Base-by-base conservation (phyloP, 2,329 filamentous ascomycete genomes). In the Macrophomina tecta region DNA sequence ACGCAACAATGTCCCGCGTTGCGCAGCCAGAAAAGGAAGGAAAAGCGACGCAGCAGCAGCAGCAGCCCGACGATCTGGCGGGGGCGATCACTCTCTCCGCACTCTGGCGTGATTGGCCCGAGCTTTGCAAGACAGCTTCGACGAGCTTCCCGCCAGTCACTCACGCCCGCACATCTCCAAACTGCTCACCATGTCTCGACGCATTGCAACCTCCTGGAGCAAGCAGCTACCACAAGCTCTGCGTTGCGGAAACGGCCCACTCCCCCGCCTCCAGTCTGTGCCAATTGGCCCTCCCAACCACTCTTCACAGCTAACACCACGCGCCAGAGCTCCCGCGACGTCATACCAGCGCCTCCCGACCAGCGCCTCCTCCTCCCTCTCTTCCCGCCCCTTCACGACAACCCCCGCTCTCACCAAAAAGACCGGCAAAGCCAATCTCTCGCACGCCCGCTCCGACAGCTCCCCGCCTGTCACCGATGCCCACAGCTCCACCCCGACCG, bases 351-450 rank as follows among this genome's bases (percentile, higher is more conserved):
- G 46, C 30, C 23, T 46, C 42, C 30, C 18, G 14, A 14, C 61
- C 40, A 18, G 16, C 23, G 23, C 32, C 18, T 7, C 14, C 36
- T 38, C 62, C 45, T 9, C 16, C 34, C 16, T 32, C 28, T 28
- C 11, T 16, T 18, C 23, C 8, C 66, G 66, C 12, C 16, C 67
- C 58, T 86, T 87, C 73, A 78, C 81, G 28, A 80, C 76, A 28
- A 82, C 81, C 28, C 70, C 76, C 2, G 45, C 68, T 7, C 74
- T 82, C 18, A 74, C 75, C 58, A 88, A 87, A 70, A 87, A 87
- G 73, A 83, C 83, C 45, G 83, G 80, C 34, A 87, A 87, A 71
- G 82, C 82, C 62, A 81, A 81, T 63, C 77, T 79, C 38, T 75
- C 72, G 12, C 70, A 77, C 65, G 74, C 76, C 16, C 75, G 74